Percentiles rank a stretch among this genome's conserved stretches.
These are phyloP conservation scores for Cylindrotheca closterium DNA, from an alignment of 108 stramenopile genomes.

Conservation along the genomic window DNA sequence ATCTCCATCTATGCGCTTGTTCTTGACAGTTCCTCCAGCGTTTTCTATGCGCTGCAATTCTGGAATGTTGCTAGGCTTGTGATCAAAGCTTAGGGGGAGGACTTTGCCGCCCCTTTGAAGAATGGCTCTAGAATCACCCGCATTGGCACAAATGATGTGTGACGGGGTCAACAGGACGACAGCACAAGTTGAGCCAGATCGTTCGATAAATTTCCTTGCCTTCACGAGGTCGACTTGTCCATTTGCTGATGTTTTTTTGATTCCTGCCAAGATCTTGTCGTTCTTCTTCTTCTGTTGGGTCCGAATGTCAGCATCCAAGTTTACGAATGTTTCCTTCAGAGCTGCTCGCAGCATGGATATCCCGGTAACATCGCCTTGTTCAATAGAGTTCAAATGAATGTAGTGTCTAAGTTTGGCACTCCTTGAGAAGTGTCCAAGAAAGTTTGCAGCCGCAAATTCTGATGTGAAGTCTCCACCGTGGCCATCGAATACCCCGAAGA, in stretches of 20 bases:
- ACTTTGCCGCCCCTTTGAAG: slow-evolving; percentile 49
- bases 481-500: slow-evolving; percentile 90
- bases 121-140: slow-evolving; percentile 94
- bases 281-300: slow-evolving; percentile 26
- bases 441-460: slow-evolving; percentile 57
- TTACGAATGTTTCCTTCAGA: slow-evolving; percentile 63
- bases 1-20: slow-evolving; percentile 92
- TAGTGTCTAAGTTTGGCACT: slow-evolving; percentile 55
- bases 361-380: slow-evolving; percentile 51
- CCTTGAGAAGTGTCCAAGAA: slow-evolving; percentile 52
- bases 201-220: slow-evolving; percentile 38
- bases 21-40: slow-evolving; percentile 80
- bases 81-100: slow-evolving; percentile 90
- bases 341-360: slow-evolving; percentile 57
- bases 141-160: slow-evolving; percentile 93
- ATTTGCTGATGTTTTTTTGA: background rate
- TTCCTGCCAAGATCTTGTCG: slow-evolving; percentile 5
- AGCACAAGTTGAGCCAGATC: slow-evolving; percentile 88
- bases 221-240: background rate
- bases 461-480: slow-evolving; percentile 89
- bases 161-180: slow-evolving; percentile 85
- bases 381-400: slow-evolving; percentile 31
- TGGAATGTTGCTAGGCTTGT: slow-evolving; percentile 88
- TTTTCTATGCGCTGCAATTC: slow-evolving; percentile 69
- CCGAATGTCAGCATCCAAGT: slow-evolving; percentile 72